Percentiles rank a stretch among this genome's conserved stretches.
Evolutionary conservation across 176 grass and related monocot genomes (phyloP).

Genomic region (Ensete glaucum): DNA sequence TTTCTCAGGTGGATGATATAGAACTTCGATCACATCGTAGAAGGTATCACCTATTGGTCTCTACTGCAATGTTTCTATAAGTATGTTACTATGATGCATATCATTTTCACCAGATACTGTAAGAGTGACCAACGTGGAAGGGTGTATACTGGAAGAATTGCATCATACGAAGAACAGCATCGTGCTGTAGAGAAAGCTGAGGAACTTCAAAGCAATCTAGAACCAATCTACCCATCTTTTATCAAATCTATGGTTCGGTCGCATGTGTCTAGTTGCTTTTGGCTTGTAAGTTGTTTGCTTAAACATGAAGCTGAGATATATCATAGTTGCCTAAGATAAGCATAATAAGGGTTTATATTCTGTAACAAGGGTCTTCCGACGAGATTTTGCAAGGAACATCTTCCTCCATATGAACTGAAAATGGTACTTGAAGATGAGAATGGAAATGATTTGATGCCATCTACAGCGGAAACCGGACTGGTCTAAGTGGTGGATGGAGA

Average conservation of each 20-base stretch:
- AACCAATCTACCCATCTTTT: conserved; percentile 60
- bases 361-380: conserved; percentile 55
- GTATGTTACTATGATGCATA: conserved; percentile 1
- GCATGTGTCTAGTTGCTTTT: conserved; percentile 94
- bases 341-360: not conserved
- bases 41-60: conserved; percentile 40
- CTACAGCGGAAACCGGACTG: conserved; percentile 67
- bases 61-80: not conserved
- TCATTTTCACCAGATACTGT: conserved; percentile 36
- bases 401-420: conserved; percentile 49
- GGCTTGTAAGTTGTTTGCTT: conserved; percentile 67
- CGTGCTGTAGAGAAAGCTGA: conserved; percentile 64
- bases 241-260: conserved; percentile 89
- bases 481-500: conserved; percentile 95
- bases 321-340: not conserved
- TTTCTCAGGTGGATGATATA: conserved; percentile 48
- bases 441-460: conserved; percentile 56
- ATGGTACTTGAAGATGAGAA: conserved; percentile 95
- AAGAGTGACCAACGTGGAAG: conserved; percentile 47
- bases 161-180: conserved; percentile 61
- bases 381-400: too few species aligned
- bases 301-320: not conserved
- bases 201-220: conserved; percentile 50
- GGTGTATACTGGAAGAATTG: conserved; percentile 70
- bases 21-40: conserved; percentile 47